Conservation (phyloP, 176 grass and related monocot species). For the Alopecurus myosuroides region DNA sequence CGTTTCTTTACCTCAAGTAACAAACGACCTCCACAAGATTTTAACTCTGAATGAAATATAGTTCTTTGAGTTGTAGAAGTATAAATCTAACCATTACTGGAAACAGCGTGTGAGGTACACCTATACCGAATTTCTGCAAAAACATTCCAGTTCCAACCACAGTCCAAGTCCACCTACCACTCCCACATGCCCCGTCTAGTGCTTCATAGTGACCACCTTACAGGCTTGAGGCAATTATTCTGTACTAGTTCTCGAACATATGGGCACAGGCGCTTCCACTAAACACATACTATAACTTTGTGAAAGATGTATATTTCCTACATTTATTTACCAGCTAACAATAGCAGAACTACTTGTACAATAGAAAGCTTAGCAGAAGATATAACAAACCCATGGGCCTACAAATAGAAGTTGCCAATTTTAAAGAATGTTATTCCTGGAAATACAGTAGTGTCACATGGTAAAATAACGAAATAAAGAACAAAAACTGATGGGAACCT, state of each 20-base stretch:
- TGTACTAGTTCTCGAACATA: background rate
- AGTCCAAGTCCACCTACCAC: background rate
- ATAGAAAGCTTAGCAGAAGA: background rate
- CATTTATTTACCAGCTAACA: background rate
- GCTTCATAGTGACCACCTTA: background rate
- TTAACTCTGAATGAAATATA: background rate
- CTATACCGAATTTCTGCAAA: background rate
- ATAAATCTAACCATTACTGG: background rate
- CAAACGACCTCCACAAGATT: background rate
- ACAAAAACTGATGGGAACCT: slow-evolving; percentile 48
- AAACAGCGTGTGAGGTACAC: background rate
- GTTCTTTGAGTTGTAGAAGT: background rate
- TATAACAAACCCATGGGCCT: background rate
- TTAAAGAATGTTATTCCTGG: slow-evolving; percentile 23
- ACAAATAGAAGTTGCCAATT: slow-evolving; percentile 3
- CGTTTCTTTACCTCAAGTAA: background rate
- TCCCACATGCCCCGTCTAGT: background rate
- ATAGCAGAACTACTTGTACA: background rate
- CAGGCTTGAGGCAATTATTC: background rate
- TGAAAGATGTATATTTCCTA: background rate
- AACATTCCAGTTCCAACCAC: background rate
- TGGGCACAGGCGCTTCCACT: background rate
- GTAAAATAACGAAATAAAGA: slow-evolving; percentile 26
- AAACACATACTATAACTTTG: background rate
- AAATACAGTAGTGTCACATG: slow-evolving; percentile 10